These are phyloP conservation scores for Ceratocystis ficicola DNA, from an alignment of 2,329 filamentous ascomycete genomes.

Conservation along the genomic window DNA sequence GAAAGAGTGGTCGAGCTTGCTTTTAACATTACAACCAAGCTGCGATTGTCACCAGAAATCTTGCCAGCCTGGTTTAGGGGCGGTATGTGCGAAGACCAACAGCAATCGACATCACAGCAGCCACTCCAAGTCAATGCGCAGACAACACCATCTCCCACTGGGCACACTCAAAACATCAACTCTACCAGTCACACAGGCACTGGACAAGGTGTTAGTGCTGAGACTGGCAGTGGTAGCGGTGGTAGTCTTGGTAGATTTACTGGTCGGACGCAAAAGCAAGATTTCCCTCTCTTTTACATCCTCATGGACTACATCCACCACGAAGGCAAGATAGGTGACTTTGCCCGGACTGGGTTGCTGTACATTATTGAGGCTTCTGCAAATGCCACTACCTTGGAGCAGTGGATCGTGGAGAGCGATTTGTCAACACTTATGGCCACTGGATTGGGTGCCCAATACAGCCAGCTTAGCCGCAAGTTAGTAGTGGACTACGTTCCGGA, in stretches of 20 bases:
- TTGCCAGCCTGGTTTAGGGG: constrained; percentile 84
- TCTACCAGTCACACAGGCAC: constrained; percentile 17
- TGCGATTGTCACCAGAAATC: constrained; percentile 75
- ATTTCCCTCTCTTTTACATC: constrained; percentile 92
- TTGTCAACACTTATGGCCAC: constrained; percentile 95
- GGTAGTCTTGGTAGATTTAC: constrained; percentile 64
- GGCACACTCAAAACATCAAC: constrained; percentile 24
- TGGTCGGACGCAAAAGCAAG: constrained; percentile 73
- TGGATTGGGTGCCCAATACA: constrained; percentile 66
- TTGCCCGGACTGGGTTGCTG: constrained; percentile 81
- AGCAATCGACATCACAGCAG: constrained; percentile 19
- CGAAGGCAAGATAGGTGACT: constrained; percentile 88
- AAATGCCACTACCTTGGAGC: constrained; percentile 67
- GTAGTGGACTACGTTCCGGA: constrained; percentile 66
- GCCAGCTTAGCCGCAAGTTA: constrained; percentile 59
- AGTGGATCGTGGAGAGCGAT: constrained; percentile 96
- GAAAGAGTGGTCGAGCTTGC: constrained; percentile 81
- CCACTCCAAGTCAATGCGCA: constrained; percentile 7
- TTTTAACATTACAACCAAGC: constrained; percentile 95
- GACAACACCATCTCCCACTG: neutral
- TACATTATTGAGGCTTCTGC: constrained; percentile 94
- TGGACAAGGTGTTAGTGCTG: constrained; percentile 6
- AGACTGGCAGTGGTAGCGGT: constrained; percentile 33
- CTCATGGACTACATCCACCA: constrained; percentile 95
- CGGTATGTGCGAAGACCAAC: constrained; percentile 29